Percentiles rank a stretch among this genome's conserved stretches.
Evolutionary conservation across 495 filamentous ascomycete genomes (phyloP).

Genomic region (Friedmanniomyces endolithicus): DNA sequence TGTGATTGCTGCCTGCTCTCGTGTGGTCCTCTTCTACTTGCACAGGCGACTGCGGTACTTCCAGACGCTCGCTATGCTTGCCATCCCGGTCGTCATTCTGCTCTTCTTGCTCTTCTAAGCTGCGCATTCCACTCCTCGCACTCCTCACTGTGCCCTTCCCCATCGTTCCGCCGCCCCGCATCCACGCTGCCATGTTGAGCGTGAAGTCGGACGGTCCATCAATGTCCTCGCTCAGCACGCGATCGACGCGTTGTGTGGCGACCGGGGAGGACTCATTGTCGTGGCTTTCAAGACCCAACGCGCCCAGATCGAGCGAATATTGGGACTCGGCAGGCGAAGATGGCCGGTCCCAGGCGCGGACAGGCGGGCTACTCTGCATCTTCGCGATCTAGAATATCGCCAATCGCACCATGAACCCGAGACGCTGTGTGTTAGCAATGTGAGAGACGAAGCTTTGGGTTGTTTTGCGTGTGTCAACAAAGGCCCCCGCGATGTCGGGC

Average conservation of each 20-base stretch:
- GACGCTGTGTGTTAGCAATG: no score
- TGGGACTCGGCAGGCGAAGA: conserved; percentile 10
- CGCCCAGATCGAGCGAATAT: conserved; percentile 20
- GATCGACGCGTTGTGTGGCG: conserved; percentile 10
- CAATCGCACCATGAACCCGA: no score
- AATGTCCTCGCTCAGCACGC: conserved; percentile 24
- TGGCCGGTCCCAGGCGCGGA: conserved; percentile 14
- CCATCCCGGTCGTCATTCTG: not conserved
- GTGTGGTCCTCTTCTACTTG: not conserved
- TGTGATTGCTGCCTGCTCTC: conserved; percentile 13
- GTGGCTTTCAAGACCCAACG: conserved; percentile 10
- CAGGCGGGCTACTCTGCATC: conserved; percentile 17
- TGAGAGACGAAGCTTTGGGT: not conserved
- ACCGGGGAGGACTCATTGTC: conserved; percentile 5
- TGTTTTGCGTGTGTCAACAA: not conserved
- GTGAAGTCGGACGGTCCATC: conserved; percentile 33
- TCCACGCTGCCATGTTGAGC: conserved; percentile 29
- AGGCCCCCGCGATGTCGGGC: not conserved
- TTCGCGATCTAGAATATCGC: not conserved
- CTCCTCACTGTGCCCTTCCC: conserved; percentile 8
- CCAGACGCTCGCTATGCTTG: not conserved
- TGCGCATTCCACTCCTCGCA: not conserved
- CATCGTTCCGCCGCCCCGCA: conserved; percentile 20
- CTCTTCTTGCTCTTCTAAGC: not conserved
- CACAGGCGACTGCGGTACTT: conserved; percentile 3